Base-by-base conservation (phyloP, 495 filamentous ascomycete species). In the Trichocladium antarcticum region DNA sequence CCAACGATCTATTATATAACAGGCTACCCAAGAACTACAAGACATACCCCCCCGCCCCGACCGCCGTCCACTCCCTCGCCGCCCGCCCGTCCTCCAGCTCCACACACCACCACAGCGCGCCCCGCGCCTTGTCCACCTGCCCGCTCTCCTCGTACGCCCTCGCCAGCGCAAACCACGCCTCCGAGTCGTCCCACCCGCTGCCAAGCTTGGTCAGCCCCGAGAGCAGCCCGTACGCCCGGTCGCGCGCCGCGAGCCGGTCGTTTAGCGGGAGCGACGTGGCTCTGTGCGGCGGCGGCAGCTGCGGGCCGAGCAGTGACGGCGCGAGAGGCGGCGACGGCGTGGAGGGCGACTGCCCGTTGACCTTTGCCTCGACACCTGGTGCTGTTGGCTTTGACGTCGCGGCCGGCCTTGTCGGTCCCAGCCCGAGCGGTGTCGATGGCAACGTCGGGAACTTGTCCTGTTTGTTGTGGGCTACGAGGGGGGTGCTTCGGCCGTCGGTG, bases 161-260 rank as follows among this genome's bases (percentile, higher is more conserved):
- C 1, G 92, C 87, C 14, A 98, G 75, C 9, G 81, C 80, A 57
- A 83, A 88, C 92, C 92, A 98, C 16, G 89, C 92, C 61, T 95
- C 92, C n/a, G 82, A 80, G 57, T 82, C 77, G 62, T 95, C 87
- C 93, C 93, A 97, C 5, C 88, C 89, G 22, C 68, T 72, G n/a
- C 89, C 88, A 3, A 85, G 75, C 67, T 85, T 89, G 2, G 87
- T 95, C 46, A 97, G 72, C 2, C 76, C 74, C 7, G 81, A 82
- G 0, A 98, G 76, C 37, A 97, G 73, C 11, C 78, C 82, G 58
- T 86, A 87, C 1, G 93, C 92, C 16, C 93, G 76, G 59, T 97
- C 89, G 24, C 87, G 77, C 22, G 87, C 85, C 14, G 84, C 82
- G n/a, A 92, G 74, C 15, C 85, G 78, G 59, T 88, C 84, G 21